phyloP scores from a whole-genome alignment of 2,329 filamentous ascomycete species.

The Pseudogymnoascus sp. region DNA sequence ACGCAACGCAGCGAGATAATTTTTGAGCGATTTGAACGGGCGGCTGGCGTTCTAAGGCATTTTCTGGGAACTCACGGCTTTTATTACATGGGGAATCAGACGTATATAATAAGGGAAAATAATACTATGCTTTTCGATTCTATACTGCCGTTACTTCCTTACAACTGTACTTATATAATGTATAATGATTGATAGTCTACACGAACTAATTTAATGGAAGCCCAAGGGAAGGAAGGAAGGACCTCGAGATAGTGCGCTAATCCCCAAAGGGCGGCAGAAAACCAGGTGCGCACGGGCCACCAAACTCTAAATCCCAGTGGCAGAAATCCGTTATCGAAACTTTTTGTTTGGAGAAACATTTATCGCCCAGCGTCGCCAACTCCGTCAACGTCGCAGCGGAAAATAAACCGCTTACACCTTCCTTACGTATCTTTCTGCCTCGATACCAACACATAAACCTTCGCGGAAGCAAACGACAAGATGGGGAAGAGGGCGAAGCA shows the following conservation, averaged over 20 bases:
- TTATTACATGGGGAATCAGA: background rate
- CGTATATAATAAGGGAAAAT: background rate
- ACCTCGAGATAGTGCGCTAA: background rate
- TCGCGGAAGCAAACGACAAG: slow-evolving; percentile 25
- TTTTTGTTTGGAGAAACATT: background rate
- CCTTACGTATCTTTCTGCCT: too few species aligned
- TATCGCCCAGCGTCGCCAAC: background rate
- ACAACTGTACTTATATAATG: too few species aligned
- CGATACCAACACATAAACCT: background rate
- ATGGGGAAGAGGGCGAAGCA: slow-evolving; percentile 66
- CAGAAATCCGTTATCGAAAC: background rate
- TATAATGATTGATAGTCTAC: too few species aligned
- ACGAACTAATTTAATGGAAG: too few species aligned
- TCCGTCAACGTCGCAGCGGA: background rate
- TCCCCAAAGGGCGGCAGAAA: background rate
- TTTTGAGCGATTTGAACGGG: background rate
- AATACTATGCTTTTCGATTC: background rate
- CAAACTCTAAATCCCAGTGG: background rate
- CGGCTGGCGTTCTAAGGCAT: background rate
- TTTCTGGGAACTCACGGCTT: background rate
- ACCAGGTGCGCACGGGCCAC: background rate
- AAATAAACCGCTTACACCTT: background rate
- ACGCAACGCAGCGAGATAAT: background rate
- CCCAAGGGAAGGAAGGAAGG: background rate
- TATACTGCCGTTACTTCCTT: background rate